These are phyloP conservation scores for Rhizophagus prolifer DNA, from an alignment of 192 early-diverging fungal genomes.

Conservation along the genomic window DNA sequence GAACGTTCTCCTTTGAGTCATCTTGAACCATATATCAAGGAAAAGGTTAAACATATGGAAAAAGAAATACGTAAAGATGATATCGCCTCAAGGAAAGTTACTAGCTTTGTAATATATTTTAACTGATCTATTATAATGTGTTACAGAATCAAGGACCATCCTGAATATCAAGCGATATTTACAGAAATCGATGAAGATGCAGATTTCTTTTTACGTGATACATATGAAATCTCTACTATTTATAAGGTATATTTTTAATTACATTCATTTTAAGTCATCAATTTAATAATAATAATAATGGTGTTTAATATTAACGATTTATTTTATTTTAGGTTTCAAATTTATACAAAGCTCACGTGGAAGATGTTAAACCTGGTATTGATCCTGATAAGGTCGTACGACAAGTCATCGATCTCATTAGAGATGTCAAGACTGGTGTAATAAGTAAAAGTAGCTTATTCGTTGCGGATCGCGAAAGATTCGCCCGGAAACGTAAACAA, in stretches of 20 bases:
- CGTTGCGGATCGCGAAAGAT: constrained; percentile 30
- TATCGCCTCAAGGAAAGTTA: constrained; percentile 10
- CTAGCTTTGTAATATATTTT: not conserved
- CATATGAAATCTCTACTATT: constrained; percentile 29
- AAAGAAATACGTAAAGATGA: constrained; percentile 30
- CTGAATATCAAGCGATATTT: constrained; percentile 22
- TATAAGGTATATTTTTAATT: constrained; percentile 16
- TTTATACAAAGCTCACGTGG: constrained; percentile 28
- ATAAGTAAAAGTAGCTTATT: constrained; percentile 32
- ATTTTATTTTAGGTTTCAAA: constrained; percentile 22
- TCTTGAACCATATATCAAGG: constrained; percentile 23
- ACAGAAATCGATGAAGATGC: constrained; percentile 28
- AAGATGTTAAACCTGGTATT: constrained; percentile 25
- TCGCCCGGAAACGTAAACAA: not conserved
- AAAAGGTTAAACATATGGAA: constrained; percentile 29
- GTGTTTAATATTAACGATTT: too few species aligned
- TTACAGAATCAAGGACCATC: constrained; percentile 28
- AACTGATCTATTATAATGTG: not conserved
- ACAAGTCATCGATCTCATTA: constrained; percentile 30
- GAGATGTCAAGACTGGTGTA: constrained; percentile 28
- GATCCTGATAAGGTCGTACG: constrained; percentile 24
- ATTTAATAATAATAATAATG: not conserved
- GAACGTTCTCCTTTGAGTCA: constrained; percentile 18
- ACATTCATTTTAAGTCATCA: too few species aligned
- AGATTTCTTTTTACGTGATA: constrained; percentile 26